Percentiles rank a stretch among this genome's conserved stretches.
Conservation (phyloP, 257 asterid genomes). For the Jacaranda copaia region DNA sequence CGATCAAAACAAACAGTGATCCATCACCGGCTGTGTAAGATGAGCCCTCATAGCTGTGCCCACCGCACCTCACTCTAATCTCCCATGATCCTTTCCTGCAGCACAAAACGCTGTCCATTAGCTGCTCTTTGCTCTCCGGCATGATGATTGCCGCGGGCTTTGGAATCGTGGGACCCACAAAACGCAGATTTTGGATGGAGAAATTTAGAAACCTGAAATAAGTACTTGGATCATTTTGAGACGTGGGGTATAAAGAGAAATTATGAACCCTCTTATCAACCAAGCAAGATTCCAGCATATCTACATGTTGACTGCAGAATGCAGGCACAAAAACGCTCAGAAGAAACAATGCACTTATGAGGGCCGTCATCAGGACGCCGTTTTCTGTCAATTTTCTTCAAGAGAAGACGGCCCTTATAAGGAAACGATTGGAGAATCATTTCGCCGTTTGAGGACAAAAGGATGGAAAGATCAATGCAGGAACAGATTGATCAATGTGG, state of each 20-base stretch:
- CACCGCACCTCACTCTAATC: conserved; percentile 77
- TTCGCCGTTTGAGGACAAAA: conserved; percentile 42
- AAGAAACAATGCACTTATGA: background rate
- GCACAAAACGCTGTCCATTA: conserved; percentile 51
- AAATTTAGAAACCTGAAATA: conserved; percentile 60
- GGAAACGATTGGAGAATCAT: conserved; percentile 34
- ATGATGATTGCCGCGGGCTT: conserved; percentile 66
- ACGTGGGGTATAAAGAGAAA: conserved; percentile 52
- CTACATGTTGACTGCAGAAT: conserved; percentile 21
- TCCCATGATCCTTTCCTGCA: conserved; percentile 50
- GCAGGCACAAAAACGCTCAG: conserved; percentile 32
- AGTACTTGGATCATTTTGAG: conserved; percentile 31
- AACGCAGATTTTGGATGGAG: conserved; percentile 77
- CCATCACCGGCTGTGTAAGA: conserved; percentile 59
- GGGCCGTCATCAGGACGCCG: conserved; percentile 31
- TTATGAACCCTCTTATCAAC: conserved; percentile 48
- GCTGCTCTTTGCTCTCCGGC: conserved; percentile 63
- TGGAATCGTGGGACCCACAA: conserved; percentile 44
- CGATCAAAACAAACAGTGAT: conserved; percentile 60
- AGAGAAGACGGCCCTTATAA: conserved; percentile 19
- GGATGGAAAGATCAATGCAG: conserved; percentile 29
- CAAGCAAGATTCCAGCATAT: conserved; percentile 54
- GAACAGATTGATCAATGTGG: conserved; percentile 28
- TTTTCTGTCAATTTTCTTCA: conserved; percentile 27
- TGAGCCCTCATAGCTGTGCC: conserved; percentile 84